Evolutionary conservation across 345 rosid species (phyloP), one percentile per base, ranked within the genome.

Genomic region (Excoecaria cochinchinensis): DNA sequence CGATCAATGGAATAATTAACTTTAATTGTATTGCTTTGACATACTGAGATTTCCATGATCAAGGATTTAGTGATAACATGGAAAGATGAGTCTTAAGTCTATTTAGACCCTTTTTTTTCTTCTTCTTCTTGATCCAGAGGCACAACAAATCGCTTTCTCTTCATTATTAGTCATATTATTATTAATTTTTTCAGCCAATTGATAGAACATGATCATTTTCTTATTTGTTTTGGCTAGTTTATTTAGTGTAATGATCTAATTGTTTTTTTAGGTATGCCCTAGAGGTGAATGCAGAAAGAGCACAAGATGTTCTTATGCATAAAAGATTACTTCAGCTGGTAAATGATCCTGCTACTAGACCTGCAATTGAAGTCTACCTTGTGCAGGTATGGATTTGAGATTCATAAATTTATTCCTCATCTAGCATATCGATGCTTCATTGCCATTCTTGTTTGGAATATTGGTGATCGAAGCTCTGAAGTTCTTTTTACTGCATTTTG

Each of bases 231-330:
- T 2, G 31, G 31, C 2, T 31, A 31, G 31, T 31, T 31, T 44
- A 59, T 63, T 63, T 48, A 47, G n/a, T 56, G 13, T 11, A 65
- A 55, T 58, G 57, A 47, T 62, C 44, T 51, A 65, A 63, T 61
- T 69, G 63, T 48, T 71, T 46, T 56, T 44, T n/a, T 8, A 90
- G 95, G 66, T 90, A 89, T 76, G 90, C 95, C 8, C 70, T 86
- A 76, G 92, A 90, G 70, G 89, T 90, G 80, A 85, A 86, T 69
- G 84, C 83, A 70, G 95, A 87, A 79, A 87, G 78, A 78, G 85
- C 92, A 14, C 76, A 88, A 64, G 92, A 90, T 79, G 95, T 89
- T 56, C 85, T 87, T 7, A 84, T 87, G 90, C 92, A 90, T 79
- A 86, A 87, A 78, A 89, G 83, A 74, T 82, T 90, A 53, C 86